Percentiles rank a stretch among this genome's conserved stretches.
These are phyloP conservation scores for Alternaria arbusti DNA, from an alignment of 2,329 filamentous ascomycete genomes.

Conservation along the genomic window DNA sequence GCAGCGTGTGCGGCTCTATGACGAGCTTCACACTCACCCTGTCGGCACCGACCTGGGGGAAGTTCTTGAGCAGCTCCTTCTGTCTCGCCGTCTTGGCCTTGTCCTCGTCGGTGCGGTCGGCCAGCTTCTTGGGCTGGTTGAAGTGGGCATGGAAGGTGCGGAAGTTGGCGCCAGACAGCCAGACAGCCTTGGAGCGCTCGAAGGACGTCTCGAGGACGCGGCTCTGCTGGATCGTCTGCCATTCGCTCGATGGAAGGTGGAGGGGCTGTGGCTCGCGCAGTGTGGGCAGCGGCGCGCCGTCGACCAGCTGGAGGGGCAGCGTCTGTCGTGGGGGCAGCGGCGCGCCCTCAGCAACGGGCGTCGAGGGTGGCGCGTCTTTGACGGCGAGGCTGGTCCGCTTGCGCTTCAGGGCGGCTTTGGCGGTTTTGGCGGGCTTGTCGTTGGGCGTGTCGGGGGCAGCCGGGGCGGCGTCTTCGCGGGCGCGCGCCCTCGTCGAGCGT, in stretches of 20 bases:
- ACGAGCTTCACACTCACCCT: conserved; percentile 57
- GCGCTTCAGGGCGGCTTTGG: conserved; percentile 43
- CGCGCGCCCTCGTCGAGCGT: conserved; percentile 44
- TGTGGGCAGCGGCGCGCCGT: conserved; percentile 74
- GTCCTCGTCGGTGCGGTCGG: conserved; percentile 70
- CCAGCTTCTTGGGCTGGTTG: conserved; percentile 45
- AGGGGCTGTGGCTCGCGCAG: conserved; percentile 70
- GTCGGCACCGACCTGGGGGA: conserved; percentile 43
- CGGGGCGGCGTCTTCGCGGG: conserved; percentile 42
- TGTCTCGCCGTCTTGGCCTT: conserved; percentile 66
- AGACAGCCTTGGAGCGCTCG: conserved; percentile 68
- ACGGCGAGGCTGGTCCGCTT: conserved; percentile 33
- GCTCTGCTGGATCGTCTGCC: conserved; percentile 76
- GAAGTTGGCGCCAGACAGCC: conserved; percentile 48
- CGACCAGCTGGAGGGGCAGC: conserved; percentile 67
- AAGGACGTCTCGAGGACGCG: conserved; percentile 78
- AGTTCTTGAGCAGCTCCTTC: conserved; percentile 51
- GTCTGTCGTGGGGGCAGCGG: conserved; percentile 23
- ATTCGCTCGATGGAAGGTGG: conserved; percentile 68
- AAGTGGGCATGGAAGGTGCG: conserved; percentile 47
- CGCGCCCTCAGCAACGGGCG: conserved; percentile 24
- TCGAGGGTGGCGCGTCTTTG: conserved; percentile 36
- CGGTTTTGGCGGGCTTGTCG: conserved; percentile 26
- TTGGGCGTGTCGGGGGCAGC: conserved; percentile 30
- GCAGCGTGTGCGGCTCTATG: conserved; percentile 80